Conservation (phyloP, 192 early-diverging fungal genomes). For the Mortierella hygrophila region DNA sequence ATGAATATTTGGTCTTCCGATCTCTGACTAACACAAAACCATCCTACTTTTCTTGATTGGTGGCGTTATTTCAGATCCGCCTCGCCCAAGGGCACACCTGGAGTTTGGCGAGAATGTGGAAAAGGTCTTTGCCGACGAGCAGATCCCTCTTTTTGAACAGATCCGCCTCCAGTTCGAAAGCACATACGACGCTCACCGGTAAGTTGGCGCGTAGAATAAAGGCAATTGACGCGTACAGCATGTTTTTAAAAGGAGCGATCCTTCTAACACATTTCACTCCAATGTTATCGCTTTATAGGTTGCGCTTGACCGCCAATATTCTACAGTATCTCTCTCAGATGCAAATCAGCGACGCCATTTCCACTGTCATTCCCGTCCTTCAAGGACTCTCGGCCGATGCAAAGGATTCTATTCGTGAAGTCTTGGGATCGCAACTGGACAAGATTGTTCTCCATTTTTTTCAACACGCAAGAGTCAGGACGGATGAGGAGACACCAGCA, state of each 20-base stretch:
- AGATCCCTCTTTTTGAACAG: not conserved
- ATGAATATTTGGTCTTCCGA: not conserved
- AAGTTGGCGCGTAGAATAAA: not conserved
- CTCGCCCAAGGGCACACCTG: not conserved
- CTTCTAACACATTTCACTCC: not conserved
- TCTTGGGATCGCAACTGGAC: conserved; percentile 39
- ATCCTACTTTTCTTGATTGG: not conserved
- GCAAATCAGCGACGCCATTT: conserved; percentile 29
- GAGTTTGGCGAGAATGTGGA: conserved; percentile 9
- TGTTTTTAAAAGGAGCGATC: not conserved
- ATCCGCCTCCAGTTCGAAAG: not conserved
- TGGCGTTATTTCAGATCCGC: not conserved
- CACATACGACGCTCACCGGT: not conserved
- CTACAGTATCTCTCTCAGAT: conserved; percentile 21
- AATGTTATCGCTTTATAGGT: not conserved
- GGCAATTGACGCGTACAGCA: not conserved
- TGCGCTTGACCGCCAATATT: conserved; percentile 15
- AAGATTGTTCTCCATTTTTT: conserved; percentile 47
- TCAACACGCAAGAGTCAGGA: conserved; percentile 14
- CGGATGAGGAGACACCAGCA: conserved; percentile 4
- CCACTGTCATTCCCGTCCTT: conserved; percentile 28
- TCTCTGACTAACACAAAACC: not conserved
- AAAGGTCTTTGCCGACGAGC: not conserved
- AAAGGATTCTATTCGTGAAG: conserved; percentile 34
- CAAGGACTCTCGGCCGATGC: conserved; percentile 27